Evolutionary conservation across 768 basidiomycete genomes (phyloP), one percentile per base, ranked within the genome.

Genomic region (Xerocomus potaroensis): DNA sequence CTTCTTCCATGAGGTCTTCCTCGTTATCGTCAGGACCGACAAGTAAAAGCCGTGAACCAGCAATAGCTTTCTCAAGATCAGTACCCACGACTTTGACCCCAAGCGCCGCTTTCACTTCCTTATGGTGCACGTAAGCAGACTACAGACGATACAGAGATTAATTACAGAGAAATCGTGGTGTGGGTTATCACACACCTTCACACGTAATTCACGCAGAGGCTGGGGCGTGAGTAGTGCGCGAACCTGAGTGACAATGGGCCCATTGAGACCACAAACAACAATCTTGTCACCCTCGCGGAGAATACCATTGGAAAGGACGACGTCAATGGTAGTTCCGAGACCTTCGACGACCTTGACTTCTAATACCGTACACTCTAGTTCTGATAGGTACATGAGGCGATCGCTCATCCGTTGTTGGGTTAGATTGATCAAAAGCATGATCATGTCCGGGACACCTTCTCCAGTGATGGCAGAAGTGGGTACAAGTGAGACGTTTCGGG

Each of bases 341-440:
- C 96, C 96, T 69, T 99, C 96, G 56, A 98, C 82, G 51, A 97
- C 90, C 76, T 99, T 99, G 65, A 98, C 96, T 68, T 98, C 96
- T 48, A 99, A 80, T 10, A 99, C 91, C 6, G 96, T 99, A 67
- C 95, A 97, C 70, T 97, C 93, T 35, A 98, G 76, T 62, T 96
- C 93, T 24, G 92, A 90, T 49, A 98, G 78, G 70, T 98, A 99
- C 96, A 98, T 99, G 51, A 99, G 77, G 34, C 87, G 80, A 65
- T 94, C 90, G 66, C 87, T 92, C 95, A 98, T 96, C 49, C 96
- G 83, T 70, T 96, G 87, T 66, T 98, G 95, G 14, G 95, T 98
- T 44, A 98, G 78, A 66, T 96, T 94, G 70, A 97, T 81, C 62
- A 99, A 83, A 22, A 99, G 77, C 90, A 94, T 91, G 71, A 99